Percentiles rank a stretch among this genome's conserved stretches.
Evolutionary conservation across 495 filamentous ascomycete genomes (phyloP).

Genomic region (Clohesyomyces aquaticus): DNA sequence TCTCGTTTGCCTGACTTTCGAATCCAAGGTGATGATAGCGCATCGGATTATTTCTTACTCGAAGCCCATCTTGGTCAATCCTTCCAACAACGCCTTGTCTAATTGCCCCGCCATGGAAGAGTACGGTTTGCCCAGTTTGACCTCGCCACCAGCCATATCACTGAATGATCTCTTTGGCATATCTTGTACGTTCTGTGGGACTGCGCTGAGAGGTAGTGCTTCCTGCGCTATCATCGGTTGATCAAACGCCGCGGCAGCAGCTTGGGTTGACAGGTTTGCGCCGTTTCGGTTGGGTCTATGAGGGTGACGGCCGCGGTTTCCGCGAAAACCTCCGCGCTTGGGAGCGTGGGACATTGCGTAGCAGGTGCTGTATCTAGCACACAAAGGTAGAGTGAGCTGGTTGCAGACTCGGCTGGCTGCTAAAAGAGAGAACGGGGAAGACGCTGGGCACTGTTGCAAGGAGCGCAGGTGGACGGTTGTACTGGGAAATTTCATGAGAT

Average conservation of each 20-base stretch:
- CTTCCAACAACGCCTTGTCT: constrained; percentile 53
- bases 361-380: neutral
- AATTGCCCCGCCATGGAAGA: constrained; percentile 54
- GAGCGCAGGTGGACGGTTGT: neutral
- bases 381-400: neutral
- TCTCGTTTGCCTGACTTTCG: no score
- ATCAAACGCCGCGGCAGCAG: neutral
- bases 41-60: constrained; percentile 16
- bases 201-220: neutral
- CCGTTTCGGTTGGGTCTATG: neutral
- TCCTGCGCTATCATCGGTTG: neutral
- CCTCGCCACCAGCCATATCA: constrained; percentile 2
- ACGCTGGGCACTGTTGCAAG: neutral
- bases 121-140: constrained; percentile 45
- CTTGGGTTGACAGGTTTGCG: neutral
- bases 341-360: neutral
- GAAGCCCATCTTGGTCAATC: constrained; percentile 46
- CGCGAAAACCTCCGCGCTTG: neutral
- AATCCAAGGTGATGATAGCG: neutral
- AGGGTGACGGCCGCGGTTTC: neutral
- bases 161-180: constrained; percentile 4
- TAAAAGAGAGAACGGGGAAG: neutral
- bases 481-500: neutral
- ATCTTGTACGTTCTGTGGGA: neutral
- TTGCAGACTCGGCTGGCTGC: neutral